Conservation (phyloP, 495 filamentous ascomycete species). For the Penicillium malachiteum region DNA sequence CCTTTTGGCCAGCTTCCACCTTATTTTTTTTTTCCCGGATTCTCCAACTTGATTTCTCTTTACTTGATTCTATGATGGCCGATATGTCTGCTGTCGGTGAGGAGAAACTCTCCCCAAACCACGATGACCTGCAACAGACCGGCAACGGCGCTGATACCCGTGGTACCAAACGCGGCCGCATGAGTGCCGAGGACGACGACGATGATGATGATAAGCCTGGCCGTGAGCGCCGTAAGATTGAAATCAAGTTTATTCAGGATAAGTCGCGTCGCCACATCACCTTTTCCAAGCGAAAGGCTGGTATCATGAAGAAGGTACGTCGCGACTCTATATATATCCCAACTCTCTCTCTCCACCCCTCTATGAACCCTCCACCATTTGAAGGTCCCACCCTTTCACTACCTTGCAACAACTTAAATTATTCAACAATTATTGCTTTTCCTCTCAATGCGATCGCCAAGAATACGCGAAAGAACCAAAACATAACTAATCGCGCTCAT, state of each 20-base stretch:
- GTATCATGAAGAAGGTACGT: conserved; percentile 99
- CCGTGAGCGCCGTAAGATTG: conserved; percentile 98
- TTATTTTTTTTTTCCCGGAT: conserved; percentile 5
- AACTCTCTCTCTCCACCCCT: conserved; percentile 1
- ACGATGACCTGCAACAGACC: conserved; percentile 53
- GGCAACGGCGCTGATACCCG: conserved; percentile 65
- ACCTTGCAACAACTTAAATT: neutral
- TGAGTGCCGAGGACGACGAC: conserved; percentile 90
- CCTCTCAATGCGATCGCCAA: neutral
- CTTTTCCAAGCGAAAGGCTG: conserved; percentile 99
- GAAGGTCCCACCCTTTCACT: too few relatives aligned
- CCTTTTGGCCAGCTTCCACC: conserved; percentile 42
- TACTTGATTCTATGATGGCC: conserved; percentile 34
- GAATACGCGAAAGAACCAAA: too few relatives aligned
- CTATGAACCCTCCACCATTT: too few relatives aligned
- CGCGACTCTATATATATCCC: neutral
- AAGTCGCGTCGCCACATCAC: conserved; percentile 99
- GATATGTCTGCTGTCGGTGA: conserved; percentile 48
- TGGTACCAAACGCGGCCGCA: conserved; percentile 86
- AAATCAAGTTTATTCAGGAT: conserved; percentile 99
- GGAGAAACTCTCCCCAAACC: conserved; percentile 48
- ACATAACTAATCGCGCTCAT: neutral
- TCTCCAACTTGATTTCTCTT: neutral
- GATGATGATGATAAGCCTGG: conserved; percentile 98
- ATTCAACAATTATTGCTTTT: too few relatives aligned